Base-by-base conservation (phyloP, 257 asterid species). In the Petrea volubilis region DNA sequence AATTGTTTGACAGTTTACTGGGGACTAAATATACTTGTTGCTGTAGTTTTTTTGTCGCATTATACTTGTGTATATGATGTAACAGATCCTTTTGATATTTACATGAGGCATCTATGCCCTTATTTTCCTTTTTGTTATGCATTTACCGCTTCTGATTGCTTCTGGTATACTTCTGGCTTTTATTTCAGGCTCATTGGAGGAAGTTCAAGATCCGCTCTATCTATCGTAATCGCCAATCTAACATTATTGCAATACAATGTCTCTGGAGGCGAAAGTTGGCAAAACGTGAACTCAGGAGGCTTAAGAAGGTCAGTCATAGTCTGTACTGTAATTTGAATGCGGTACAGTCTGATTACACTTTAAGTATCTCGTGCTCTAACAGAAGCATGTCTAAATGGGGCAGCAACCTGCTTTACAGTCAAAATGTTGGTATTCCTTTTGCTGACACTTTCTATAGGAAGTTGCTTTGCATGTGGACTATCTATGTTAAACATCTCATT, bases 231-330 rank as follows among this genome's bases (percentile, higher is more conserved):
- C 94, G 97, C 24, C 99, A 87, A 72, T 82, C 92, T 63, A 79
- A 87, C 46, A 88, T 92, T 79, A 78, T 95, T 68, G 85, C 95
- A 25, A 88, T 95, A 70, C 99, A 95, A 83, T 90, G 98, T 79
- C 87, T 83, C 76, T 95, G 99, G 99, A 85, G 97, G 87, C 95
- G 63, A 68, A 95, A 92, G 79, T 68, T 92, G 87, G 98, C 99
- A 10, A 88, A 84, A 82, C 82, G 92, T 81, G 96, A 92, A 77
- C 70, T 92, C 74, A 80, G 92, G 81, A 88, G 76, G 87, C 99
- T 95, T 78, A 95, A 83, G 81, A 83, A 95, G 98, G 99, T 95
- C 78, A 68, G 75, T 58, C 44, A 52, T 59, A 66, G 76, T 52
- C 44, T 61, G 52, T 23, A 58, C 25, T 62, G 40, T 44, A 36